Conservation (phyloP, 2,329 filamentous ascomycete genomes). For the Ceratocystis cacaofunesta region DNA sequence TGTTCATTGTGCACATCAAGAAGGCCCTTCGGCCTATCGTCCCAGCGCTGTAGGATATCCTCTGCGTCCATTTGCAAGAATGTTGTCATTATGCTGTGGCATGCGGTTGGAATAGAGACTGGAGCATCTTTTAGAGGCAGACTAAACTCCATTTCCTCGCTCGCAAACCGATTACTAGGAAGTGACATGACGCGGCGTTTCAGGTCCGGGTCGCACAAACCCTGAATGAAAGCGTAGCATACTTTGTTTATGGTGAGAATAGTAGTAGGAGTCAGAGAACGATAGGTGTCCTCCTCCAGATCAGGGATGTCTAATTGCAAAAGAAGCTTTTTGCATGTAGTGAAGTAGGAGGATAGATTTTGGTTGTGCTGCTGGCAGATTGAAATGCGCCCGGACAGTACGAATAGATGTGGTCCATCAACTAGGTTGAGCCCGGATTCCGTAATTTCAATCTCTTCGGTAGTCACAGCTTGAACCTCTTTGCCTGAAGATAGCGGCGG, state of each 20-base stretch:
- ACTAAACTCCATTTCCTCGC: slow-evolving; percentile 1
- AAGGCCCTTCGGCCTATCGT: slow-evolving; percentile 7
- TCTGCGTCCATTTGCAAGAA: slow-evolving; percentile 10
- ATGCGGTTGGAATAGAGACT: background rate
- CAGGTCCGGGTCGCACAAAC: slow-evolving; percentile 5
- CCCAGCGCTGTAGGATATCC: slow-evolving; percentile 13
- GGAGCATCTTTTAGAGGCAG: background rate
- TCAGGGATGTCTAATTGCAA: slow-evolving; percentile 11
- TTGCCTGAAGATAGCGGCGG: background rate
- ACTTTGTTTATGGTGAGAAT: slow-evolving; percentile 12
- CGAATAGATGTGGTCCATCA: background rate
- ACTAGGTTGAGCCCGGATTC: background rate
- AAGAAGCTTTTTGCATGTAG: slow-evolving; percentile 13
- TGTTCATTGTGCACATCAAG: slow-evolving; percentile 6
- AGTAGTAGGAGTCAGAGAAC: background rate
- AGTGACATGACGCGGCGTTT: slow-evolving; percentile 1
- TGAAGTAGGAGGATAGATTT: slow-evolving; percentile 13
- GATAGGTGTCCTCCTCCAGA: slow-evolving; percentile 4
- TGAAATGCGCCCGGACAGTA: slow-evolving; percentile 10
- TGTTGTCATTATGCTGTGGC: slow-evolving; percentile 9
- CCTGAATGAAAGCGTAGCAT: slow-evolving; percentile 15
- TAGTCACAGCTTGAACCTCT: background rate
- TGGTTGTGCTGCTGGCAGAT: slow-evolving; percentile 12
- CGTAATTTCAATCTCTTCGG: background rate
- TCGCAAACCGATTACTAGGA: slow-evolving; percentile 9